Evolutionary conservation across 345 rosid species (phyloP).

Genomic region (Combretum micranthum): DNA sequence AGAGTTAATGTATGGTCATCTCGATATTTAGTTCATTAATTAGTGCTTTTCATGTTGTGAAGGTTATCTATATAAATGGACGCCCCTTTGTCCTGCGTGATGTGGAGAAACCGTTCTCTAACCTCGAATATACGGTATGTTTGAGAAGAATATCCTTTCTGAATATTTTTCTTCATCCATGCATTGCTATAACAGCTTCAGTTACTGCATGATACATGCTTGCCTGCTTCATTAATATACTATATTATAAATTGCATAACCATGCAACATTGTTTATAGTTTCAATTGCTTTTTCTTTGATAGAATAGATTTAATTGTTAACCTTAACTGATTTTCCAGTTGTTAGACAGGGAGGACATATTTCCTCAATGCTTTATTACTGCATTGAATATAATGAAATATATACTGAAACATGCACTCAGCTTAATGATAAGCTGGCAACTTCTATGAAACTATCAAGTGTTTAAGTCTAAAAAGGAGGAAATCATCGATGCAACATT

Average conservation of each 20-base stretch:
- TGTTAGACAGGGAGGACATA: too few species aligned
- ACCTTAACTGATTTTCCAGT: too few species aligned
- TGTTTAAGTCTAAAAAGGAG: not conserved
- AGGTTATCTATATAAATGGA: constrained; percentile 90
- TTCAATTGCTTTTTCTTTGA: too few species aligned
- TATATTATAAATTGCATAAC: not conserved
- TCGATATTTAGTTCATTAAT: not conserved
- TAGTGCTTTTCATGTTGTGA: constrained; percentile 15
- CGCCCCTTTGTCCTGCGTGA: constrained; percentile 98
- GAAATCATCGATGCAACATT: not conserved
- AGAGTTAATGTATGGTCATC: too few species aligned
- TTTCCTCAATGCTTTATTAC: too few species aligned
- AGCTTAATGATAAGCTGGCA: too few species aligned
- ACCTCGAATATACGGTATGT: constrained; percentile 93
- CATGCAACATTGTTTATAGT: too few species aligned
- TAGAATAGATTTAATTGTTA: too few species aligned
- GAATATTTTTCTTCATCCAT: not conserved
- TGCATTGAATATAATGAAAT: too few species aligned
- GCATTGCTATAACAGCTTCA: not conserved
- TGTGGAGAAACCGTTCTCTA: constrained; percentile 90
- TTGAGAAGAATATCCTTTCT: not conserved
- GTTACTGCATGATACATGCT: constrained; percentile 2
- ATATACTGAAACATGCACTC: too few species aligned
- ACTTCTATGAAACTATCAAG: too few species aligned
- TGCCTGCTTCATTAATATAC: constrained; percentile 1